Conservation (phyloP, 768 basidiomycete species). For the Vishniacozyma victoriae region DNA sequence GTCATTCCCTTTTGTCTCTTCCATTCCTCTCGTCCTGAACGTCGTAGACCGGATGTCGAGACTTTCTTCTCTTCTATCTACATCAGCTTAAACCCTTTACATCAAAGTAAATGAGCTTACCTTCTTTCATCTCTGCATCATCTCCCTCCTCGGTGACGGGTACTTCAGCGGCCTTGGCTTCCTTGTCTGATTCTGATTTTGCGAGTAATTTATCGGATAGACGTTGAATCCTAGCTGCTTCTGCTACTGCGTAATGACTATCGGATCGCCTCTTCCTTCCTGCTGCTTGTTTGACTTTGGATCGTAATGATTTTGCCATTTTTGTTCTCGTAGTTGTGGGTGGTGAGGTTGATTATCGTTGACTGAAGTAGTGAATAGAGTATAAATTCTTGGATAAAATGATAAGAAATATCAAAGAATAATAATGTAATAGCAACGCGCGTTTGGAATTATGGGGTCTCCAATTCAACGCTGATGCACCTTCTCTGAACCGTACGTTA, state of each 20-base stretch:
- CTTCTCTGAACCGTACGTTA: too few species aligned
- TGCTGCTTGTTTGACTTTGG: slow-evolving; percentile 38
- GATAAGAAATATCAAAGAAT: neutral
- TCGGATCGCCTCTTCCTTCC: slow-evolving; percentile 34
- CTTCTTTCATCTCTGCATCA: slow-evolving; percentile 18
- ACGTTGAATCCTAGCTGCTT: slow-evolving; percentile 34
- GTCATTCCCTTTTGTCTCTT: slow-evolving; percentile 64
- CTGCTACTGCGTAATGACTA: slow-evolving; percentile 37
- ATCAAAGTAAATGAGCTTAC: slow-evolving; percentile 19
- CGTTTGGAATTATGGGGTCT: too few species aligned
- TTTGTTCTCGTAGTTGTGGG: neutral
- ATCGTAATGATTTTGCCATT: slow-evolving; percentile 46
- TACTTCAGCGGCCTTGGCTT: too few species aligned
- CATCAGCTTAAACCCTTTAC: neutral
- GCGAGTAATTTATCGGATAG: slow-evolving; percentile 30
- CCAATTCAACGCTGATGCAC: too few species aligned
- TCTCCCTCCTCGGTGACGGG: too few species aligned
- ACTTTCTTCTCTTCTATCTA: slow-evolving; percentile 49
- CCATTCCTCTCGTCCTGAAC: slow-evolving; percentile 75
- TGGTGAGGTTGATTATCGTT: neutral
- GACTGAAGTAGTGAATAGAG: neutral
- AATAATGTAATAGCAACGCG: too few species aligned
- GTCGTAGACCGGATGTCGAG: slow-evolving; percentile 76
- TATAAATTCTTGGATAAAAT: neutral
- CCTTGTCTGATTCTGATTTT: slow-evolving; percentile 35